These are phyloP conservation scores for Sphagnum fallax DNA, from an alignment of 228 moss, liverwort and hornwort genomes.

Conservation along the genomic window DNA sequence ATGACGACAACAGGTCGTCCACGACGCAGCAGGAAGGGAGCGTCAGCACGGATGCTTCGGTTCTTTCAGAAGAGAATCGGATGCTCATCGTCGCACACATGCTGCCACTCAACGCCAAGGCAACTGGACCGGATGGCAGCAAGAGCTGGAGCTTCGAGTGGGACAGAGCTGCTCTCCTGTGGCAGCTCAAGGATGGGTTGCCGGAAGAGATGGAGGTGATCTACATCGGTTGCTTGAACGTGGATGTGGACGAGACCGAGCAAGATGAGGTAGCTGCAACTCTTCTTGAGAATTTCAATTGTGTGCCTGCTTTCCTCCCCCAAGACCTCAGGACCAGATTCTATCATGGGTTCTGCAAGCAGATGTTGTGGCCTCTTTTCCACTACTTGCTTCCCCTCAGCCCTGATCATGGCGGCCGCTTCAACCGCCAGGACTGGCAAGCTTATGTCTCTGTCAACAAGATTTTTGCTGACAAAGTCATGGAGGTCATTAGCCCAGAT, in stretches of 20 bases:
- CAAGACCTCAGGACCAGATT: constrained; percentile 24
- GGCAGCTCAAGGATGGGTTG: constrained; percentile 45
- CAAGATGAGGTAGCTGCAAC: constrained; percentile 39
- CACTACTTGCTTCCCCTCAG: constrained; percentile 47
- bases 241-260: constrained; percentile 31
- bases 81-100: constrained; percentile 45
- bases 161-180: constrained; percentile 35
- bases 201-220: constrained; percentile 33
- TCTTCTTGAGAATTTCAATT: constrained; percentile 41
- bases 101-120: constrained; percentile 27
- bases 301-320: constrained; percentile 48
- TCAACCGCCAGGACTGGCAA: constrained; percentile 45
- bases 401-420: constrained; percentile 32
- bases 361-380: constrained; percentile 48
- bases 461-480: constrained; percentile 46
- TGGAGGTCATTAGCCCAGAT: constrained; percentile 51
- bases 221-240: constrained; percentile 48
- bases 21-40: constrained; percentile 30
- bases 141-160: constrained; percentile 25
- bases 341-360: constrained; percentile 48
- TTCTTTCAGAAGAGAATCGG: constrained; percentile 20
- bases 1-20: constrained; percentile 6
- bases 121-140: constrained; percentile 15
- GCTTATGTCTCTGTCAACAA: constrained; percentile 43
- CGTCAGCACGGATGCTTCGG: constrained; percentile 16